A percentile compares a stretch with the other conserved stretches of the same genome.
These are phyloP conservation scores for Penicilliopsis zonata DNA, from an alignment of 495 filamentous ascomycete species.

Conservation along the genomic window DNA sequence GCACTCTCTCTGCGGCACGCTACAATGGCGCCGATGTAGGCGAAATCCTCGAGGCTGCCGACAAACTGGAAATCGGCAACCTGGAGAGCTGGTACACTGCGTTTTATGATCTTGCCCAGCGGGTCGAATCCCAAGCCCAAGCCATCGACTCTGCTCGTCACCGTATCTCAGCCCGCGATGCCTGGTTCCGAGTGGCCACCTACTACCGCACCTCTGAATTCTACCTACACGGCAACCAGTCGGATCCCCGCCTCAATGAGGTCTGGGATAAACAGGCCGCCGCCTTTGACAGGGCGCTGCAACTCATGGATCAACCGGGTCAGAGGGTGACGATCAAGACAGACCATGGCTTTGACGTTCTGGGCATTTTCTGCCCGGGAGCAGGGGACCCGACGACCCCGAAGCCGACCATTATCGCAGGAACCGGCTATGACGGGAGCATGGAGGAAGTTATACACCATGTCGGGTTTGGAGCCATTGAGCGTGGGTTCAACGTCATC, in stretches of 20 bases:
- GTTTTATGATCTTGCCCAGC: slow-evolving; percentile 14
- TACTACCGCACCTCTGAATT: slow-evolving; percentile 26
- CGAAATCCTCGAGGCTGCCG: slow-evolving; percentile 26
- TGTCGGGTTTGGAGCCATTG: slow-evolving; percentile 4
- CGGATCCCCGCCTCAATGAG: slow-evolving; percentile 9
- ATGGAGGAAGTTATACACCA: slow-evolving; percentile 38
- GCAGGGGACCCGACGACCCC: slow-evolving; percentile 11
- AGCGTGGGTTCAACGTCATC: slow-evolving; percentile 34
- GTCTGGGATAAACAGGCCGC: slow-evolving; percentile 7
- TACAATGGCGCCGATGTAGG: slow-evolving; percentile 25
- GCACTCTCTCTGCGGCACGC: slow-evolving; percentile 26
- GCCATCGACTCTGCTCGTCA: slow-evolving; percentile 14
- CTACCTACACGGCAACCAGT: slow-evolving; percentile 14
- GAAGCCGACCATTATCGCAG: slow-evolving; percentile 27
- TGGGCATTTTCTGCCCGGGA: slow-evolving; percentile 28
- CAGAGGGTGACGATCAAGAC: slow-evolving; percentile 26
- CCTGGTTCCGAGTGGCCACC: slow-evolving; percentile 27
- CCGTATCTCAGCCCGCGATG: slow-evolving; percentile 11
- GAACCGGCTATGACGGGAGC: slow-evolving; percentile 27
- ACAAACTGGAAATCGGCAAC: slow-evolving; percentile 24
- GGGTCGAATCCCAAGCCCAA: slow-evolving; percentile 18
- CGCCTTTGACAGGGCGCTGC: slow-evolving; percentile 10
- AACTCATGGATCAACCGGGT: slow-evolving; percentile 9
- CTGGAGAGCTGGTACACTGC: slow-evolving; percentile 26
- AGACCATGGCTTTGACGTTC: slow-evolving; percentile 13